phyloP scores from a whole-genome alignment of 106 monocot species.

The Iris macrosiphon region DNA sequence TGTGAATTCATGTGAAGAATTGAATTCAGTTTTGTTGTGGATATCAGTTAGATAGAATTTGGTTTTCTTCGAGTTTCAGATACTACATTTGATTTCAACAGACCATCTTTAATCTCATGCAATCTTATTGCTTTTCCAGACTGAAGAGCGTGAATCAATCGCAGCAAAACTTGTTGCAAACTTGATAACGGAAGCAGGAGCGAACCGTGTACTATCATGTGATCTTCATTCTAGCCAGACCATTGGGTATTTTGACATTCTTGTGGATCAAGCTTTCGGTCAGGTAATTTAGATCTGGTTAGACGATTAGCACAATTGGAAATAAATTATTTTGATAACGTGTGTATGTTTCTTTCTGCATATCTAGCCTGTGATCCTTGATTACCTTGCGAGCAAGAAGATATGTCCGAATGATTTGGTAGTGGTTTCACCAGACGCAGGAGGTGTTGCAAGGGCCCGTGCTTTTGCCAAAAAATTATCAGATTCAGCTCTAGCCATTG shows the following conservation, averaged over 20 bases:
- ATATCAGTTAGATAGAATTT: no score
- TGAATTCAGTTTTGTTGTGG: no score
- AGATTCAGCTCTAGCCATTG: constrained; percentile 87
- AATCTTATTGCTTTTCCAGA: constrained; percentile 27
- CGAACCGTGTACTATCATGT: constrained; percentile 77
- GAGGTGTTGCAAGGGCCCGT: constrained; percentile 86
- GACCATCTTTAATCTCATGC: no score
- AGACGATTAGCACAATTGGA: no score
- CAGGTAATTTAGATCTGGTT: constrained; percentile 33
- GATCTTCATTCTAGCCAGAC: constrained; percentile 90
- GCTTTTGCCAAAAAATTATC: constrained; percentile 91
- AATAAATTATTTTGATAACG: no score
- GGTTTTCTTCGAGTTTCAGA: no score
- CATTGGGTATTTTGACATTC: constrained; percentile 90
- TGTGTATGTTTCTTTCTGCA: background rate
- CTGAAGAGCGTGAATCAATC: constrained; percentile 88
- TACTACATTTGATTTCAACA: no score
- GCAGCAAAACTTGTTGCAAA: constrained; percentile 89
- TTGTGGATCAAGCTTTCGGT: constrained; percentile 79
- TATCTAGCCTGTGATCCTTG: constrained; percentile 76
- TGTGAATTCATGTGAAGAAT: no score
- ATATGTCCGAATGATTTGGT: constrained; percentile 79
- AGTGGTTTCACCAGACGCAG: constrained; percentile 90
- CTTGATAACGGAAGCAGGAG: constrained; percentile 86
- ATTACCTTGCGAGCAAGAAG: constrained; percentile 86